A percentile compares a stretch with the other conserved stretches of the same genome.
phyloP scores from a whole-genome alignment of 768 basidiomycete species.

The Phlebiopsis flavidoalba region DNA sequence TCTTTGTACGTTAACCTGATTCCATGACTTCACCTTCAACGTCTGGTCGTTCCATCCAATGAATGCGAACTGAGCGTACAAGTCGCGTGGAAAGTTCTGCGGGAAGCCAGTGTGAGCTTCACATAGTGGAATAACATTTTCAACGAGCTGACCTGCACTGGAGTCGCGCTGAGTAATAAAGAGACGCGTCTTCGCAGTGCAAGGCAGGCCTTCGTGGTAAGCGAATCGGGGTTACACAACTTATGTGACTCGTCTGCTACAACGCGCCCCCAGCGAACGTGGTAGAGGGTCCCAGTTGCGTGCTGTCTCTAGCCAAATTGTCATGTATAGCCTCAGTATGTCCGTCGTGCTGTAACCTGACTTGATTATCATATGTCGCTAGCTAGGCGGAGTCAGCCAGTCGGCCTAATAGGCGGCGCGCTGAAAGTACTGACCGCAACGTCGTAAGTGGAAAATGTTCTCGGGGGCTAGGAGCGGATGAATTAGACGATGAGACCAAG shows the following conservation, averaged over 20 bases:
- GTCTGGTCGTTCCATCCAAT: neutral
- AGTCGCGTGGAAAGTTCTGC: conserved; percentile 7
- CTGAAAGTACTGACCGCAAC: neutral
- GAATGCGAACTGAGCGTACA: neutral
- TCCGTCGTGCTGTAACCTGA: neutral
- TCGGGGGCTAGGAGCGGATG: neutral
- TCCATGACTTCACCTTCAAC: too few relatives aligned
- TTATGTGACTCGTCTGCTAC: conserved; percentile 7
- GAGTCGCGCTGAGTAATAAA: conserved; percentile 6
- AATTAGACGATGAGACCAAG: too few relatives aligned
- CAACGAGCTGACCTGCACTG: conserved; percentile 1
- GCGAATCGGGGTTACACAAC: neutral
- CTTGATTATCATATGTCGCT: neutral
- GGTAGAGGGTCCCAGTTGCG: neutral
- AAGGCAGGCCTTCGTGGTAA: neutral
- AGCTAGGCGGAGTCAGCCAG: neutral
- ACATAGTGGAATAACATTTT: neutral
- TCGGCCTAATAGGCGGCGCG: neutral
- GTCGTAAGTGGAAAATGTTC: neutral
- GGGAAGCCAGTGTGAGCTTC: too few relatives aligned
- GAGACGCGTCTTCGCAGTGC: neutral
- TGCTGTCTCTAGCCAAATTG: neutral
- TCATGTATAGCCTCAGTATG: neutral
- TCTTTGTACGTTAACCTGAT: too few relatives aligned
- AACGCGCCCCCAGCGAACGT: neutral